Percentiles rank a stretch among this genome's conserved stretches.
Conservation (phyloP, 305 asterid genomes). For the Lippia alba region DNA sequence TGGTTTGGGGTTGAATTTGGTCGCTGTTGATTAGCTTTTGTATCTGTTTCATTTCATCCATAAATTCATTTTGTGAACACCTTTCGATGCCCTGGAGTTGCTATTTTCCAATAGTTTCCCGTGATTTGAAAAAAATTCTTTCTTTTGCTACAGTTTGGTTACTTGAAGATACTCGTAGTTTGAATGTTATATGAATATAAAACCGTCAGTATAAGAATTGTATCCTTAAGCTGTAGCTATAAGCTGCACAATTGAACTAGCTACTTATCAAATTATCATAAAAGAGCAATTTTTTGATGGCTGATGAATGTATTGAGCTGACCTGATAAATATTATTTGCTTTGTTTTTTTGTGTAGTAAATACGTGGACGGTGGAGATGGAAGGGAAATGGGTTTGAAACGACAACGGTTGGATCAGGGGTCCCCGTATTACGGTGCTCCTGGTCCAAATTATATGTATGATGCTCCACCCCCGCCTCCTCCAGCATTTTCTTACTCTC, state of each 20-base stretch:
- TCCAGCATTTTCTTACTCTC: constrained; percentile 62
- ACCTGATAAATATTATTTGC: constrained; percentile 21
- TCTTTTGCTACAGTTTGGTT: constrained; percentile 11
- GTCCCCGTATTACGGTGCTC: constrained; percentile 63
- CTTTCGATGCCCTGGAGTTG: constrained; percentile 11
- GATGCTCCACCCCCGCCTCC: constrained; percentile 71
- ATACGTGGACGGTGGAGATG: constrained; percentile 65
- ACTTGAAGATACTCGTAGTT: background rate
- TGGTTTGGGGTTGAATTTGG: constrained; percentile 13
- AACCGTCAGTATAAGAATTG: background rate
- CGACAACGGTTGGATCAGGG: constrained; percentile 87
- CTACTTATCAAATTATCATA: background rate
- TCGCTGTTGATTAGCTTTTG: background rate
- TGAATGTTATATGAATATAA: constrained; percentile 4
- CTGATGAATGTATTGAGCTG: constrained; percentile 16
- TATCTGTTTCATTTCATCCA: background rate
- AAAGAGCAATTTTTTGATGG: background rate
- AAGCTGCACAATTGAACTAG: background rate
- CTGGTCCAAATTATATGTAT: constrained; percentile 73
- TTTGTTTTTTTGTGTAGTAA: constrained; percentile 51
- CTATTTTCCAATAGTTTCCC: background rate
- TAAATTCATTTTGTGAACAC: background rate
- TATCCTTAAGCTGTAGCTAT: constrained; percentile 8
- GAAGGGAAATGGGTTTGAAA: constrained; percentile 86
- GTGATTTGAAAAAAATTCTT: background rate